A percentile compares a stretch with the other conserved stretches of the same genome.
Conservation (phyloP, 257 asterid genomes). For the Salvia rosmarinus region DNA sequence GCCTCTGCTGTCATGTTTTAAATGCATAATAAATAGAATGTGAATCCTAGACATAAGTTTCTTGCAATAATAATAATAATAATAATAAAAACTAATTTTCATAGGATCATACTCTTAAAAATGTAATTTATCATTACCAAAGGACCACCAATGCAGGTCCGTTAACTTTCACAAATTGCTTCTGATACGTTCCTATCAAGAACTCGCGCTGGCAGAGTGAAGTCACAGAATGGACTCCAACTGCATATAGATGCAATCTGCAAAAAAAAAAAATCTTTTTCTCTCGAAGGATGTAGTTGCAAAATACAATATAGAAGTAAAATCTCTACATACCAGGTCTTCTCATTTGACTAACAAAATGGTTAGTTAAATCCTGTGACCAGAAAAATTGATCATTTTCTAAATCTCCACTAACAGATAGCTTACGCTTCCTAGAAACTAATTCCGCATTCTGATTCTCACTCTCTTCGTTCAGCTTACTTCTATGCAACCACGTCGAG, state of each 20-base stretch:
- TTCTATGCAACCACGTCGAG: slow-evolving; percentile 36
- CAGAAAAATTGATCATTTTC: slow-evolving; percentile 51
- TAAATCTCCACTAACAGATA: slow-evolving; percentile 46
- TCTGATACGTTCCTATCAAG: slow-evolving; percentile 1
- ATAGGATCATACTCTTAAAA: slow-evolving; percentile 9
- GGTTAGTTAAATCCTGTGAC: slow-evolving; percentile 52
- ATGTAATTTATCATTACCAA: slow-evolving; percentile 14
- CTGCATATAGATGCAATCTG: slow-evolving; percentile 28
- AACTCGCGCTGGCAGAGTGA: not conserved
- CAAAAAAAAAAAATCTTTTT: too few species aligned
- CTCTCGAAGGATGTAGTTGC: slow-evolving; percentile 29
- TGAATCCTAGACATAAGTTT: slow-evolving; percentile 14
- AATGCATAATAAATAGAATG: slow-evolving; percentile 11
- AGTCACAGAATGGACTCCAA: slow-evolving; percentile 24
- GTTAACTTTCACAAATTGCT: slow-evolving; percentile 20
- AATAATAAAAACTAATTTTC: not conserved
- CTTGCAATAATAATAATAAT: too few species aligned
- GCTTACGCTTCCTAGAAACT: slow-evolving; percentile 61
- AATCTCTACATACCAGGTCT: slow-evolving; percentile 56
- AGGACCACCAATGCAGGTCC: slow-evolving; percentile 20
- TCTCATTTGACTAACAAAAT: slow-evolving; percentile 53
- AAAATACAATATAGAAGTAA: slow-evolving; percentile 36
- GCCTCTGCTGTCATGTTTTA: not conserved
- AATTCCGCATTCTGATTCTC: slow-evolving; percentile 46
- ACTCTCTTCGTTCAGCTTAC: slow-evolving; percentile 43